Percentiles rank a stretch among this genome's conserved stretches.
These are phyloP conservation scores for Rhizopogon vulgaris DNA, from an alignment of 768 basidiomycete species.

Conservation along the genomic window DNA sequence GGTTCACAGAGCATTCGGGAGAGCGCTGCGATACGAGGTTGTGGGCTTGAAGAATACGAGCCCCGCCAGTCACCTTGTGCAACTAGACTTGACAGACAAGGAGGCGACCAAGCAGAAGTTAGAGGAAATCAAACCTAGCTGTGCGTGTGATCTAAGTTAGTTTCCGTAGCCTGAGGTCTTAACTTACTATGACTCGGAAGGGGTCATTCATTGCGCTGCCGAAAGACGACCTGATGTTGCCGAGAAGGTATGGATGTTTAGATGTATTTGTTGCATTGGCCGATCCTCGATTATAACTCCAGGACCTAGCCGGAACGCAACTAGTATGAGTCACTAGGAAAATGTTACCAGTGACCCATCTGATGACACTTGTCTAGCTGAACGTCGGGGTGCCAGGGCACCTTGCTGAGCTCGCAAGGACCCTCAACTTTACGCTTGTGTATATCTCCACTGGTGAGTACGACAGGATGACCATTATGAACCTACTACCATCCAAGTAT, in stretches of 20 bases:
- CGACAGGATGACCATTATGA: constrained; percentile 4
- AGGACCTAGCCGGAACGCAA: constrained; percentile 67
- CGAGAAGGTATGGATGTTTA: constrained; percentile 56
- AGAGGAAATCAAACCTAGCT: constrained; percentile 54
- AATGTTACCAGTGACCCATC: neutral
- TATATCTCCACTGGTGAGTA: constrained; percentile 86
- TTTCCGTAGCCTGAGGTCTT: neutral
- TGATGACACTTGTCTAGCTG: neutral
- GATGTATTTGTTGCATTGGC: neutral
- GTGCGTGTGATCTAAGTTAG: constrained; percentile 37
- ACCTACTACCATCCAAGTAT: constrained; percentile 2
- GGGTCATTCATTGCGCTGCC: constrained; percentile 94
- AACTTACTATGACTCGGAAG: constrained; percentile 27
- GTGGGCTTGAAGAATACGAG: constrained; percentile 73
- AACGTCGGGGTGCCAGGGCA: neutral
- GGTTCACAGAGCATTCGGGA: constrained; percentile 60
- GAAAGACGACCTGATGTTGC: constrained; percentile 91
- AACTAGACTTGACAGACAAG: constrained; percentile 65
- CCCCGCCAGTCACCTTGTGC: constrained; percentile 41
- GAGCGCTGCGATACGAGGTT: constrained; percentile 34
- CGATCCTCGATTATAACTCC: constrained; percentile 2
- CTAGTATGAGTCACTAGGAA: constrained; percentile 37
- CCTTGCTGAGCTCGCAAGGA: constrained; percentile 61
- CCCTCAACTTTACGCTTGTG: constrained; percentile 63
- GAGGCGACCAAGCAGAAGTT: constrained; percentile 52